Conservation (phyloP, 495 filamentous ascomycete species). For the Aspergillus indologenus region DNA sequence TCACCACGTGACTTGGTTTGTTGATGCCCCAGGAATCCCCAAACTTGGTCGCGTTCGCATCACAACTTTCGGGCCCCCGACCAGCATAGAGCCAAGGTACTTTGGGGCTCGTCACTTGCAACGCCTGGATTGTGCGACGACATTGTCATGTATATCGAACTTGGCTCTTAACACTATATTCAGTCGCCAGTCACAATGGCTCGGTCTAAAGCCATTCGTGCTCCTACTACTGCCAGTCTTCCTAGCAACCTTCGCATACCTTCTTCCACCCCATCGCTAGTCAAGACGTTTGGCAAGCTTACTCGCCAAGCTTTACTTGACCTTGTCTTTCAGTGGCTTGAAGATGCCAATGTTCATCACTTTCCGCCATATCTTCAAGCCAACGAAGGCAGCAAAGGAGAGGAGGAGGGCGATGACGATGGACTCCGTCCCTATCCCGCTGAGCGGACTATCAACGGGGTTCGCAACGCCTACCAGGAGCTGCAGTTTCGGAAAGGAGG, state of each 20-base stretch:
- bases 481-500: slow-evolving; percentile 58
- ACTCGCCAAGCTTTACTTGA: slow-evolving; percentile 67
- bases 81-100: background rate
- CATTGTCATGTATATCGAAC: background rate
- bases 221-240: slow-evolving; percentile 49
- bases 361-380: slow-evolving; percentile 43
- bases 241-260: slow-evolving; percentile 58
- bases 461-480: slow-evolving; percentile 59
- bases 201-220: slow-evolving; percentile 39
- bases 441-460: slow-evolving; percentile 56
- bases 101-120: background rate
- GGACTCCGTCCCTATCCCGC: slow-evolving; percentile 58
- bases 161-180: background rate
- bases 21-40: slow-evolving; percentile 5
- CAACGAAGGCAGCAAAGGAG: slow-evolving; percentile 19
- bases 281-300: slow-evolving; percentile 63
- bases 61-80: too few relatives aligned
- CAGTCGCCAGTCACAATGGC: slow-evolving; percentile 31
- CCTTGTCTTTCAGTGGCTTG: slow-evolving; percentile 71
- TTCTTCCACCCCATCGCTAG: slow-evolving; percentile 58
- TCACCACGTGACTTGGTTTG: slow-evolving; percentile 9
- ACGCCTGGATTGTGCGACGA: too few relatives aligned
- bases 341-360: slow-evolving; percentile 55
- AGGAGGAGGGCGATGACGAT: slow-evolving; percentile 28
- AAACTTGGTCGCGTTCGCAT: background rate